Evolutionary conservation across 352 stramenopile species (phyloP), one percentile per base, ranked within the genome.

Genomic region (Saprolegnia parasitica): DNA sequence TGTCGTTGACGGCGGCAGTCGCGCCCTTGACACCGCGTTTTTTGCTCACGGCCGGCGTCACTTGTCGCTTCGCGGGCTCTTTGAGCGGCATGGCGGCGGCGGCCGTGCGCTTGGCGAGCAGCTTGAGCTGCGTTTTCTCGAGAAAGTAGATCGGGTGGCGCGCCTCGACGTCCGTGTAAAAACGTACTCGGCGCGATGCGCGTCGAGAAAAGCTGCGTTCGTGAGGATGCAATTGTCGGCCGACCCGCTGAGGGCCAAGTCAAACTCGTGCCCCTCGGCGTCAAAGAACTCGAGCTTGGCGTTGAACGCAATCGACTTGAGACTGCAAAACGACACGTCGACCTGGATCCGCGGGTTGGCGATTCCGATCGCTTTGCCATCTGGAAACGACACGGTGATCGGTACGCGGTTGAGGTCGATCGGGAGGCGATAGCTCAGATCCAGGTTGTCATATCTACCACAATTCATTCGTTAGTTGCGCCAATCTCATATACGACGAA

Each of bases 241-340:
- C 40, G 84, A 96, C 1, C 95, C 95, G 21, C 78, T 80, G 24
- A 98, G 77, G 1, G 86, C 78, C 1, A 98, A 70, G 26, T 78
- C 71, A 54, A 98, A 98, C 0, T 75, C 78, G 35, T 93, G 93
- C 23, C 91, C 90, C 23, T 98, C 91, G 0, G 76, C 56, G 66
- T 98, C 93, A 35, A 97, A 96, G 65, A 98, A 97, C 67, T 98
- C 91, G 37, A 98, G 81, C 26, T 89, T 77, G 0, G 88, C 85
- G 52, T 89, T 96, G 63, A 98, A 98, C 3, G 89, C 91, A 24
- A 98, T 88, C 35, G 91, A 94, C 26, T 86, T 87, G 24, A 78
- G 77, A 60, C 84, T 95, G 8, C 67, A 72, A 49, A 97, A 97
- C 5, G 74, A 79, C 15, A 98, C 70, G 56, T 97, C 85, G 0